These are phyloP conservation scores for Lachancea lanzarotensis DNA, from an alignment of 805 yeast genomes.

Conservation along the genomic window DNA sequence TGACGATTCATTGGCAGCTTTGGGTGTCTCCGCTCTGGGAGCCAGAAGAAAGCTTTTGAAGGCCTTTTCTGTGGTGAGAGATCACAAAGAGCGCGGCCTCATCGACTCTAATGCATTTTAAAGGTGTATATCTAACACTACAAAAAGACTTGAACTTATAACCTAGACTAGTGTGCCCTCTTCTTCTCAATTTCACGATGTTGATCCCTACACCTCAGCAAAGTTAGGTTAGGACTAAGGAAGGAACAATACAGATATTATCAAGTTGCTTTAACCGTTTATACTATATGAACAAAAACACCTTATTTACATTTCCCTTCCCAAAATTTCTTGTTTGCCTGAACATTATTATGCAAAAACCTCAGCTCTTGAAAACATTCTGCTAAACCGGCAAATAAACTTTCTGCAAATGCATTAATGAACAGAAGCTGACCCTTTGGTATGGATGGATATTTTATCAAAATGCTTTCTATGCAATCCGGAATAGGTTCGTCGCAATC, in stretches of 20 bases:
- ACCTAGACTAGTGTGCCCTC: no score
- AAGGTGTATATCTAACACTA: neutral
- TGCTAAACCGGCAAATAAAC: conserved; percentile 61
- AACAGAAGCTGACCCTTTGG: conserved; percentile 76
- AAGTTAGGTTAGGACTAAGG: no score
- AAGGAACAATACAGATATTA: no score
- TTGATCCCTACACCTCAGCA: no score
- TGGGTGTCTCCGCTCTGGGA: conserved; percentile 91
- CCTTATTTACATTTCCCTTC: conserved; percentile 7
- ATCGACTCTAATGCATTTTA: conserved; percentile 27
- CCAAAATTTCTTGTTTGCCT: conserved; percentile 56
- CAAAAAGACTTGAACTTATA: no score
- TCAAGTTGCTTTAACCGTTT: neutral
- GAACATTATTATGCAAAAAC: conserved; percentile 50
- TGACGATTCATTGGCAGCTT: conserved; percentile 61
- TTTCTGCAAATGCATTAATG: conserved; percentile 73
- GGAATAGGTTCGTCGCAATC: conserved; percentile 30
- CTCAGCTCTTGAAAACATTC: conserved; percentile 53
- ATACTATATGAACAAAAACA: neutral
- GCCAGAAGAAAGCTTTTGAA: conserved; percentile 91
- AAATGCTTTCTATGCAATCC: conserved; percentile 36
- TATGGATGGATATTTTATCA: conserved; percentile 42
- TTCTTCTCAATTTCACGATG: no score
- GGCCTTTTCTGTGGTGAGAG: conserved; percentile 80
- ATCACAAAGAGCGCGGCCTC: conserved; percentile 38